These are phyloP conservation scores for Suillus fuscotomentosus DNA, from an alignment of 768 basidiomycete genomes.

Conservation along the genomic window DNA sequence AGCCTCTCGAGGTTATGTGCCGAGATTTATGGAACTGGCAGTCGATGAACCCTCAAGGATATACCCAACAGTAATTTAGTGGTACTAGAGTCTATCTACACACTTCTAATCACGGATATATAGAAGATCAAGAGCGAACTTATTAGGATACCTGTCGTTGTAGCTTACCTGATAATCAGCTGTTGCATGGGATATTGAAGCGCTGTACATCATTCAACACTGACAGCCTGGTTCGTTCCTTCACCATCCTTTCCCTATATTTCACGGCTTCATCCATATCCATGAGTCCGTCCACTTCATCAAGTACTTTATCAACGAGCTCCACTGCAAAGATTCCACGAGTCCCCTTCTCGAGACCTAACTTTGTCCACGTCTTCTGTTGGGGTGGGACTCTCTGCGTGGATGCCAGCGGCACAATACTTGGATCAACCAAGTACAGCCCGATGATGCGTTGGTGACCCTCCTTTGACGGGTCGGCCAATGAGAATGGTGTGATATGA, in stretches of 20 bases:
- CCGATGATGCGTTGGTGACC: constrained; percentile 44
- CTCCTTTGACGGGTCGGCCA: constrained; percentile 38
- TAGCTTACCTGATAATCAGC: constrained; percentile 12
- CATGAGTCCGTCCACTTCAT: constrained; percentile 40
- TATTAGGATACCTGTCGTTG: constrained; percentile 1
- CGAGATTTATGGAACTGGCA: constrained; percentile 99
- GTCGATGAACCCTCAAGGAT: constrained; percentile 85
- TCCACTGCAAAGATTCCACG: constrained; percentile 26
- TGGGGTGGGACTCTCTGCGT: constrained; percentile 49
- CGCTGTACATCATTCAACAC: constrained; percentile 41
- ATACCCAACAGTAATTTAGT: constrained; percentile 33
- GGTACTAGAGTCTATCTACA: constrained; percentile 11
- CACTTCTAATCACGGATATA: constrained; percentile 22
- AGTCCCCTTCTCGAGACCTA: constrained; percentile 28
- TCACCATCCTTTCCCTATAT: constrained; percentile 30
- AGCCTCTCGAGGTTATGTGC: constrained; percentile 90
- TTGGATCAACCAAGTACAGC: constrained; percentile 51
- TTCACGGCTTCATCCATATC: constrained; percentile 34
- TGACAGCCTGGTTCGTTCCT: constrained; percentile 36
- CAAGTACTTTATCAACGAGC: constrained; percentile 40
- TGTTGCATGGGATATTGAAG: constrained; percentile 51
- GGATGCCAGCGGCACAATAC: constrained; percentile 38
- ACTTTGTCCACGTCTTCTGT: constrained; percentile 43
- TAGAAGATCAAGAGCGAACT: background rate
- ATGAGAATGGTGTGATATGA: constrained; percentile 36